Evolutionary conservation across 2,329 filamentous ascomycete species (phyloP), one percentile per base, ranked within the genome.

Genomic region (Gnomoniopsis sp.): DNA sequence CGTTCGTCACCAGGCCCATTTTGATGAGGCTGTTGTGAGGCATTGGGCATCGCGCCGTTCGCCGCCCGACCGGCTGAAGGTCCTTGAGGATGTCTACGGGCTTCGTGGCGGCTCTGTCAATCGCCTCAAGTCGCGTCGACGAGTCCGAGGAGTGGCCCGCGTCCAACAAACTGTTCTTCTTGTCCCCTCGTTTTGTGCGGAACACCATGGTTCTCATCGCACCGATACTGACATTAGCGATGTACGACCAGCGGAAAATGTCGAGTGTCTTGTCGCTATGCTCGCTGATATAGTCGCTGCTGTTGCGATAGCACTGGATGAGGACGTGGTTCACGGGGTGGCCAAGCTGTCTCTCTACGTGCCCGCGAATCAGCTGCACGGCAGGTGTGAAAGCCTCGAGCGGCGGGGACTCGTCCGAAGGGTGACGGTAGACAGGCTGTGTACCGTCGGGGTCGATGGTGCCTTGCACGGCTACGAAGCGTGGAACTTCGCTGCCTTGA

Each of bases 181-280:
- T 80, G 33, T 76, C 75, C 44, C 69, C 70, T 62, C 89, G 88
- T 75, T 96, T 96, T 12, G 89, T 93, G 53, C 95, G 86, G 38
- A 99, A 83, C 0, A 90, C 82, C 93, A 98, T 97, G 2, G 87
- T 93, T 55, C 95, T 82, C 74, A 96, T 88, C 0, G 93, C 93
- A 1, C 95, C 95, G n/a, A 98, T 82, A 64, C 91, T 96, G 52
- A 96, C 86, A 69, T 98, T 99, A 64, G 93, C 91, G 65, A 99
- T 96, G 60, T 82, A 93, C 23, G 90, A 95, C 4, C 81, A 86
- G 26, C 83, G 85, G 14, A 86, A 87, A 58, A 99, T 95, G 70
- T 99, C 95, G 23, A 99, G 79, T 0, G 93, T 96, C 75, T 99
- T 99, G 71, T 99, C 95, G 43, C 91, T 96, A 69, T 99, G 95